Evolutionary conservation across 805 yeast species (phyloP), one percentile per base, ranked within the genome.

Genomic region (Nakazawaea wyomingensis): DNA sequence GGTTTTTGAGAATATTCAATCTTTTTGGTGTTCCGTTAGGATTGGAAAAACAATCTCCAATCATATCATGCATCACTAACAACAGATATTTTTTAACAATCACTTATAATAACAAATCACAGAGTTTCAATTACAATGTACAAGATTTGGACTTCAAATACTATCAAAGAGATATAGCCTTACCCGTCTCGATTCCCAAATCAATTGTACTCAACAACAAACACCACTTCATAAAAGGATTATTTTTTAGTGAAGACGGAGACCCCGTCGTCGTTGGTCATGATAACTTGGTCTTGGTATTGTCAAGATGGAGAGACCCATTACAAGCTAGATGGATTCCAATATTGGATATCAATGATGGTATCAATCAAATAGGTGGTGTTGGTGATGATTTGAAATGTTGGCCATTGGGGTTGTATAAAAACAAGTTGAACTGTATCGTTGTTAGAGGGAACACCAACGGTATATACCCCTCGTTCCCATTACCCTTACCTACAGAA

Each of bases 191-290:
- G 9, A 32, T 41, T 43, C 16, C 39, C 48, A 5, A 20, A 38
- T 33, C 39, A 10, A 30, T 41, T 5, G 19, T 38, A 7, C n/a
- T 37, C 7, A 21, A 32, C 19, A 43, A 37, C 17, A 37, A 43
- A 13, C 50, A 49, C 55, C 72, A 65, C 53, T 62, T 68, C 44
- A 53, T 65, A 48, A 78, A 76, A 49, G 82, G 90, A 2, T 59
- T 86, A n/a, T 89, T 93, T 55, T 93, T 91, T 68, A 83, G 87
- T 34, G 81, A 82, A 35, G 82, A 76, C 54, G 96, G 96, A 17
- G 97, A 91, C 59, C 99, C 99, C 1, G 85, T 93, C 49, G 59
- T 90, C 5, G 84, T 82, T 43, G 96, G 95, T n/a, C 67, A 71
- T 26, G 89, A 82, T 49, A 88, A 88, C 48, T 74, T 80, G 9